A percentile compares a stretch with the other conserved stretches of the same genome.
phyloP scores from a whole-genome alignment of 1,139 yeast species.

The Pichia sp. region DNA sequence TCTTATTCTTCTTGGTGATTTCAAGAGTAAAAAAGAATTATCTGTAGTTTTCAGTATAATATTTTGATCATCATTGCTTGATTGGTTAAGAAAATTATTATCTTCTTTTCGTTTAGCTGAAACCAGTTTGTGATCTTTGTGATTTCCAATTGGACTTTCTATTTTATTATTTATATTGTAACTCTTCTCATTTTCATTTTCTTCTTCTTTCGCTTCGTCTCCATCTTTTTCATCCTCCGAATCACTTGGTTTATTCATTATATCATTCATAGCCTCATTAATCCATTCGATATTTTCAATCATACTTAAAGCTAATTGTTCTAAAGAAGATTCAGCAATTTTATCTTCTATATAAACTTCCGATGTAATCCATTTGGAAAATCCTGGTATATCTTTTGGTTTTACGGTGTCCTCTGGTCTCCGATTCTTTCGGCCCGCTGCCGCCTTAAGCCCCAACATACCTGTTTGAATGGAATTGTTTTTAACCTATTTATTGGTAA shows the following conservation, averaged over 20 bases:
- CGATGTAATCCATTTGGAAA: slow-evolving; percentile 40
- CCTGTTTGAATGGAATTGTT: too few species aligned
- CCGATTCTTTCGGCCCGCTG: slow-evolving; percentile 4
- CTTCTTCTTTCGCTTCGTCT: neutral
- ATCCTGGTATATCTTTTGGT: slow-evolving; percentile 31
- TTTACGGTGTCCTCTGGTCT: slow-evolving; percentile 11
- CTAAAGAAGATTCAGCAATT: slow-evolving; percentile 22
- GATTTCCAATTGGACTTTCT: too few species aligned
- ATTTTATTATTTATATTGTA: too few species aligned
- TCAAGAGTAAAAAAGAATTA: slow-evolving; percentile 17
- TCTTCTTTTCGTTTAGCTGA: too few species aligned
- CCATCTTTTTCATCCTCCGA: neutral
- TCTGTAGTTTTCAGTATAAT: slow-evolving; percentile 4
- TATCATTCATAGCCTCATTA: slow-evolving; percentile 25
- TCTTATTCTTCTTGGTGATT: slow-evolving; percentile 23
- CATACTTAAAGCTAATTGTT: slow-evolving; percentile 23
- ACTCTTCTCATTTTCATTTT: neutral
- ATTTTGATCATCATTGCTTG: neutral
- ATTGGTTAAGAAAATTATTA: too few species aligned
- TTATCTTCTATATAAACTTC: slow-evolving; percentile 32
- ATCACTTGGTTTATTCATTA: too few species aligned
- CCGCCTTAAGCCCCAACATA: slow-evolving; percentile 28
- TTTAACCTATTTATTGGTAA: too few species aligned
- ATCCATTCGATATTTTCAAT: slow-evolving; percentile 26
- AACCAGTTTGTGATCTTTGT: too few species aligned